Conservation (phyloP, 2,329 filamentous ascomycete species). For the Gaeumannomyces sp. region DNA sequence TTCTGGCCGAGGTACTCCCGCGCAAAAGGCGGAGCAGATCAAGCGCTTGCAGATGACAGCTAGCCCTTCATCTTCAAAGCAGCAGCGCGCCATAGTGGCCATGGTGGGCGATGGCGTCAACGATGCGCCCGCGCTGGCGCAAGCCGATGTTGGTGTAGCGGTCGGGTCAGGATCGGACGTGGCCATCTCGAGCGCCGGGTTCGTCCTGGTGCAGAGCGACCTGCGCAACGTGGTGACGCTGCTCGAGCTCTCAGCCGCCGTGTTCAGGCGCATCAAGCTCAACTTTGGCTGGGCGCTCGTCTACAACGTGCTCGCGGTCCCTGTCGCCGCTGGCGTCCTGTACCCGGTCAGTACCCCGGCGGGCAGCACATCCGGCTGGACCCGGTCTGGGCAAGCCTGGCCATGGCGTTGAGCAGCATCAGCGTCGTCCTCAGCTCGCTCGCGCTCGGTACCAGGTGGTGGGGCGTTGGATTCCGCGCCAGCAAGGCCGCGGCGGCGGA, state of each 20-base stretch:
- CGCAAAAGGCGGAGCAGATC: conserved; percentile 72
- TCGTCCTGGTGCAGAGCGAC: conserved; percentile 67
- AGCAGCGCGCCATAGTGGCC: conserved; percentile 51
- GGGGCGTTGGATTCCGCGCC: conserved; percentile 37
- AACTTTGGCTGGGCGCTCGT: conserved; percentile 83
- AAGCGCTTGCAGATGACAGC: conserved; percentile 52
- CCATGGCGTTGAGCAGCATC: conserved; percentile 89
- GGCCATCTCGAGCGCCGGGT: conserved; percentile 73
- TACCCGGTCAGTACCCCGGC: conserved; percentile 47
- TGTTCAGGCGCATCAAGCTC: conserved; percentile 73
- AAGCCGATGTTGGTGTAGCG: conserved; percentile 77
- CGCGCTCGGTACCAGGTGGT: conserved; percentile 50
- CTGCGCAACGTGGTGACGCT: conserved; percentile 67
- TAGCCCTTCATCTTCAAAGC: background rate
- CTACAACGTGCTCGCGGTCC: conserved; percentile 74
- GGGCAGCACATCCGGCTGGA: conserved; percentile 58
- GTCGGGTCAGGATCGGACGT: conserved; percentile 80
- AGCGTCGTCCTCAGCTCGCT: conserved; percentile 82
- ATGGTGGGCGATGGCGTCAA: conserved; percentile 92
- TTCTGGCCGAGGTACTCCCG: conserved; percentile 81
- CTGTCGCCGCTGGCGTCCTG: conserved; percentile 73
- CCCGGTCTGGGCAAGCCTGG: conserved; percentile 81
- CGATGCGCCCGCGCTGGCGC: conserved; percentile 74
- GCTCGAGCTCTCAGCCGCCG: conserved; percentile 61
- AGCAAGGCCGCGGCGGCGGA: conserved; percentile 10